Percentiles rank a stretch among this genome's conserved stretches.
Conservation (phyloP, 1,284 basidiomycete genomes). For the Apiotrichum montevideense region DNA sequence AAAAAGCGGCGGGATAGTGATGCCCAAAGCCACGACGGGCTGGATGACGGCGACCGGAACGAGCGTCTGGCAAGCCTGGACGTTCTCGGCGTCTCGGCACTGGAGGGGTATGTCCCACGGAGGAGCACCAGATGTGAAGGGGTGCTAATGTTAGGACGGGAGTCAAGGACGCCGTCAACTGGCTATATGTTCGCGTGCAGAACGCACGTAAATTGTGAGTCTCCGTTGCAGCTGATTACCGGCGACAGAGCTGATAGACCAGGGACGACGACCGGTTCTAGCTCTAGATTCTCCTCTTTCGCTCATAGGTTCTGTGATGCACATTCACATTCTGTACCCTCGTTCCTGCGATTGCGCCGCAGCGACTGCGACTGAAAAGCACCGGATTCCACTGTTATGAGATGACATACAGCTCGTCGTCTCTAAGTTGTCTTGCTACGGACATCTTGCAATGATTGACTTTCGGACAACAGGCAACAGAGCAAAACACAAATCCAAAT, state of each 20-base stretch:
- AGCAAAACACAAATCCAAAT: too few relatives aligned
- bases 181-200: conserved; percentile 87
- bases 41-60: conserved; percentile 52
- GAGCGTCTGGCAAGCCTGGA: conserved; percentile 68
- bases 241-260: not conserved
- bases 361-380: too few relatives aligned
- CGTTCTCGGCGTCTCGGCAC: conserved; percentile 80
- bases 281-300: too few relatives aligned
- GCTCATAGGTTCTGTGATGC: too few relatives aligned
- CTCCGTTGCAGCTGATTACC: not conserved
- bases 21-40: not conserved
- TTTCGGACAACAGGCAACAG: too few relatives aligned
- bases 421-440: too few relatives aligned
- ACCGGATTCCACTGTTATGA: too few relatives aligned
- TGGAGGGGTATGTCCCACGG: conserved; percentile 66
- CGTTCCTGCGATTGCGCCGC: too few relatives aligned
- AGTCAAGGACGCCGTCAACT: conserved; percentile 81
- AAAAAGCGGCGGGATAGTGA: not conserved
- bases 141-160: conserved; percentile 59
- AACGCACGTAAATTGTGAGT: conserved; percentile 63
- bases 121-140: not conserved
- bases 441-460: too few relatives aligned
- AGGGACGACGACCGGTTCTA: conserved; percentile 3
- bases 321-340: too few relatives aligned
- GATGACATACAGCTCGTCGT: too few relatives aligned